A percentile compares a stretch with the other conserved stretches of the same genome.
Conservation (phyloP, 2,329 filamentous ascomycete species). For the Lachnellula occidentalis region DNA sequence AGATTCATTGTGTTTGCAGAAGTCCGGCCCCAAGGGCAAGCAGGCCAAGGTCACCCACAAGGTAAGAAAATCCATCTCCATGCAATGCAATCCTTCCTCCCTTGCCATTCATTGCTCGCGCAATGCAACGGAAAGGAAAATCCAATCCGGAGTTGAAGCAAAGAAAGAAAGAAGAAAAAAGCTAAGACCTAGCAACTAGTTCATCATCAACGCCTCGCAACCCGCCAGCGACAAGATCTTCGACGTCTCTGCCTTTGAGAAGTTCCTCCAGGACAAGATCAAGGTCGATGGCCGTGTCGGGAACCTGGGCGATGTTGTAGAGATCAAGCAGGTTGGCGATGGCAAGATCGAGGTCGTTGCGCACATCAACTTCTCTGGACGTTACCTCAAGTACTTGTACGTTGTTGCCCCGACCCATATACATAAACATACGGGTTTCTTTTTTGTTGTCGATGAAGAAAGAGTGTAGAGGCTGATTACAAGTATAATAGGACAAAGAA, state of each 20-base stretch:
- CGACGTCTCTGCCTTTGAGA: slow-evolving; percentile 97
- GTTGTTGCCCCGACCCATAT: slow-evolving; percentile 33
- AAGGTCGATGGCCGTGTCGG: slow-evolving; percentile 98
- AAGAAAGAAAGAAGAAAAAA: neutral
- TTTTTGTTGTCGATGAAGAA: neutral
- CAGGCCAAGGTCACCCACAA: slow-evolving; percentile 62
- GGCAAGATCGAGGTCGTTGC: slow-evolving; percentile 98
- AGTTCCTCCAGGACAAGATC: slow-evolving; percentile 99
- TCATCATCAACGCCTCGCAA: slow-evolving; percentile 99
- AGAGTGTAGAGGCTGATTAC: slow-evolving; percentile 20
- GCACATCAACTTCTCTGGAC: slow-evolving; percentile 96
- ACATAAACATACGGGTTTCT: too few species aligned
- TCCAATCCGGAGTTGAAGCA: neutral
- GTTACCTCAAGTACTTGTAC: slow-evolving; percentile 99
- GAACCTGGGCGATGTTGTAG: slow-evolving; percentile 91
- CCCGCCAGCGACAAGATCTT: slow-evolving; percentile 99
- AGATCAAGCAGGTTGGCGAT: slow-evolving; percentile 85
- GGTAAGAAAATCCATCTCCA: slow-evolving; percentile 15
- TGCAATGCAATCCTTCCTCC: slow-evolving; percentile 1
- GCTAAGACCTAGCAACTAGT: slow-evolving; percentile 48
- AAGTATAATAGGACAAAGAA: slow-evolving; percentile 78
- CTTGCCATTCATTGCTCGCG: neutral
- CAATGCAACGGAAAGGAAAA: too few species aligned
- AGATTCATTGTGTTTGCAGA: slow-evolving; percentile 50
- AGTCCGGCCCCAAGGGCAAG: slow-evolving; percentile 59